Conservation (phyloP, 108 stramenopile species). For the Nitzschia sp. region DNA sequence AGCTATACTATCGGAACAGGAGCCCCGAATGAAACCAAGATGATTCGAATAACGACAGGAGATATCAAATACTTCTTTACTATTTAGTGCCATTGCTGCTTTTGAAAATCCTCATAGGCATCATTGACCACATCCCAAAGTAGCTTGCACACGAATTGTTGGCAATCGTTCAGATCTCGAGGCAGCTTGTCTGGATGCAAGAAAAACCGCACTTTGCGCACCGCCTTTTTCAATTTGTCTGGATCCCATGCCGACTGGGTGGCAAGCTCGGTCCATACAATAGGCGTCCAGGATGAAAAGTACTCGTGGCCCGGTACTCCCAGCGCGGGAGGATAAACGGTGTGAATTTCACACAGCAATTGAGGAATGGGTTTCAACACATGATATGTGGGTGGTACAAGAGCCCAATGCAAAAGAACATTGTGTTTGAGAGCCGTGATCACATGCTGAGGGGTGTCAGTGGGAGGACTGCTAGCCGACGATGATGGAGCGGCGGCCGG, state of each 20-base stretch:
- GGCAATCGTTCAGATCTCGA: slow-evolving; percentile 66
- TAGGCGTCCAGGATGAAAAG: slow-evolving; percentile 77
- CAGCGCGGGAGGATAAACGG: slow-evolving; percentile 78
- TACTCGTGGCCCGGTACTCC: slow-evolving; percentile 73
- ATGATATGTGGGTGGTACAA: slow-evolving; percentile 75
- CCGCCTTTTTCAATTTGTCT: slow-evolving; percentile 79
- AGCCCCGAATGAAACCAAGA: no score
- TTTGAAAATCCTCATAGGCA: slow-evolving; percentile 79
- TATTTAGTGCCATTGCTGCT: slow-evolving; percentile 11
- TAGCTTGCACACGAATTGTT: slow-evolving; percentile 74
- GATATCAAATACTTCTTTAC: no score
- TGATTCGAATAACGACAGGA: no score
- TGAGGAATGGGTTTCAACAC: slow-evolving; percentile 71
- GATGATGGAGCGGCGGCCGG: slow-evolving; percentile 14
- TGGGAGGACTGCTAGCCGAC: slow-evolving; percentile 20
- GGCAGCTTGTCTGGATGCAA: slow-evolving; percentile 85
- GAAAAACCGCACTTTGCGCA: slow-evolving; percentile 81
- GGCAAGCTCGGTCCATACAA: slow-evolving; percentile 45
- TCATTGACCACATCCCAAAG: slow-evolving; percentile 85
- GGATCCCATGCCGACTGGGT: slow-evolving; percentile 44
- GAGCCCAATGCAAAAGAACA: slow-evolving; percentile 82
- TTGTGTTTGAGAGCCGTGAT: slow-evolving; percentile 68
- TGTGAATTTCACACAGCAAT: slow-evolving; percentile 72
- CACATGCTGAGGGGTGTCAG: slow-evolving; percentile 43
- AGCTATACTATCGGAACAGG: no score